Base-by-base conservation (phyloP, 2,329 filamentous ascomycete genomes). In the Fulvia fulva region DNA sequence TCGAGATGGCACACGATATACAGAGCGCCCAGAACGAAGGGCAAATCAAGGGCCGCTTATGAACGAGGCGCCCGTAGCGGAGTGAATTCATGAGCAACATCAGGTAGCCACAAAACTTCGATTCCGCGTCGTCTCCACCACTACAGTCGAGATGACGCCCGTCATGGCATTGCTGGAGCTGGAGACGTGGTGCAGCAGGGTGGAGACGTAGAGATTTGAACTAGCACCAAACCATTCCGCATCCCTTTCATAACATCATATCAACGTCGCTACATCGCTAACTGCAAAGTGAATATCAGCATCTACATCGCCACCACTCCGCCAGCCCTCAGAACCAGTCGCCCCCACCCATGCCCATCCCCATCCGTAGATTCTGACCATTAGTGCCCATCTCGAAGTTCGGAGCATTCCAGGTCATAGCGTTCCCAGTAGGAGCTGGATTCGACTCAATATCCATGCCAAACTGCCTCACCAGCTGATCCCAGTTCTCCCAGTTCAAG, bases 401-500 rank as follows among this genome's bases (percentile, higher is more conserved):
- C 30, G 50, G 51, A 5, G 51, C 58, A 26, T 60, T 59, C 56
- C 63, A 62, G 19, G 57, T 51, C 45, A 51, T 59, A 8, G 41
- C 53, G 4, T 34, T 46, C 6, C 34, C 55, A 43, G 32, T 46
- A 16, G 54, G 23, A 9, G 44, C 45, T 45, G 58, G 57, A 21
- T 57, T 60, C 14, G 60, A 57, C 49, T 73, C 71, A 3, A 74
- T 68, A n/a, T 79, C 75, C 64, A 76, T 74, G 6, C 75, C 77
- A 56, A 77, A 80, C 56, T 80, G 74, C 25, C 68, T 68, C 2
- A 80, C 77, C 57, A 81, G 70, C 62, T 79, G 75, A 46, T 80
- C 78, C 76, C 77, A 80, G 37, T 71, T 74, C 43, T 77, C 72
- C 78, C 78, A 81, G 52, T 80, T 75, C 61, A 80, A 56, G 32